phyloP scores from a whole-genome alignment of 1,284 basidiomycete species.

The Ceratorhiza oryzae-sativae region DNA sequence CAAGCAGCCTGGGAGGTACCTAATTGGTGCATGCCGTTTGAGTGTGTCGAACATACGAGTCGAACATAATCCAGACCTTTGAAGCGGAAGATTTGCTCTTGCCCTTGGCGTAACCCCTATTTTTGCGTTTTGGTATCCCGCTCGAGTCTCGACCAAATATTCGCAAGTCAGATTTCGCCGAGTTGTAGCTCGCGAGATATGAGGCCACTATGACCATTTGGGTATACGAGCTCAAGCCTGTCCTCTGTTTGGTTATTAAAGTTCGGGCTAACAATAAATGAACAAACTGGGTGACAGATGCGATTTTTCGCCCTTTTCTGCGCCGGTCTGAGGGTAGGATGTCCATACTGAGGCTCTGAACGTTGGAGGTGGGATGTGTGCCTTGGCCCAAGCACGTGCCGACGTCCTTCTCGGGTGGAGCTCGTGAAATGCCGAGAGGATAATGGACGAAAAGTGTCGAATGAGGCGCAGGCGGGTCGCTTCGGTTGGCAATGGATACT shows the following conservation, averaged over 20 bases:
- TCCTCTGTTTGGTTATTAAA: not conserved
- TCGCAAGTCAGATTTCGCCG: slow-evolving; percentile 77
- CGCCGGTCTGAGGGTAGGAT: slow-evolving; percentile 19
- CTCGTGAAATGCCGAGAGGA: slow-evolving; percentile 66
- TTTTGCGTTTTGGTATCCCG: slow-evolving; percentile 69
- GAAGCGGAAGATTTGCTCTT: slow-evolving; percentile 40
- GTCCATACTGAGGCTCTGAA: slow-evolving; percentile 31
- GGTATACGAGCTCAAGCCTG: slow-evolving; percentile 27
- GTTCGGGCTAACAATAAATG: not conserved
- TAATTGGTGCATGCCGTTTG: slow-evolving; percentile 48
- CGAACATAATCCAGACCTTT: slow-evolving; percentile 44
- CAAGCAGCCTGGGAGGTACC: slow-evolving; percentile 80
- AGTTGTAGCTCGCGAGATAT: slow-evolving; percentile 88
- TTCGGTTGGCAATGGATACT: slow-evolving; percentile 56
- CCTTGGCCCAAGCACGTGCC: slow-evolving; percentile 64
- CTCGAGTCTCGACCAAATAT: slow-evolving; percentile 74
- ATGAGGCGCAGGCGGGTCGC: slow-evolving; percentile 68
- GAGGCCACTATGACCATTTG: slow-evolving; percentile 70
- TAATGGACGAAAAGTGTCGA: slow-evolving; percentile 64
- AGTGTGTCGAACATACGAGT: not conserved
- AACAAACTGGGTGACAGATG: not conserved
- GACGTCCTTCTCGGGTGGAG: slow-evolving; percentile 70
- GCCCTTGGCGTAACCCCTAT: slow-evolving; percentile 52
- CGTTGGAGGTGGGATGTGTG: slow-evolving; percentile 53
- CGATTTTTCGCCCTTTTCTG: slow-evolving; percentile 4